Conservation (phyloP, 2,329 filamentous ascomycete species). For the Alternaria conjuncta region DNA sequence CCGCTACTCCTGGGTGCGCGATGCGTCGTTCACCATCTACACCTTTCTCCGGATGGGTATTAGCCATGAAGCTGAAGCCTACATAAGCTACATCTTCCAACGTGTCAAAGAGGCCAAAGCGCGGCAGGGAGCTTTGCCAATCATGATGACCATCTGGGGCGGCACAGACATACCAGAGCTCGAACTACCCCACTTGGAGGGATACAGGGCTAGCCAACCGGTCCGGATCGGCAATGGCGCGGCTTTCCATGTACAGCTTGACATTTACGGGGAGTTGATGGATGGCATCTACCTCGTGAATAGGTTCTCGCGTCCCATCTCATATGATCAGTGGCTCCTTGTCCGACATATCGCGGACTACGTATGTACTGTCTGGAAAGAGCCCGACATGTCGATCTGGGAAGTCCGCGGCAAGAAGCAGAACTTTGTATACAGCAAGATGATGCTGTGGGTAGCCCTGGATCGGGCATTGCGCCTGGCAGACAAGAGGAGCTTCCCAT, state of each 20-base stretch:
- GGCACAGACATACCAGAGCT: constrained; percentile 75
- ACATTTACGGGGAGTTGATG: constrained; percentile 81
- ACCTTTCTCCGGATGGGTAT: constrained; percentile 78
- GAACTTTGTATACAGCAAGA: constrained; percentile 80
- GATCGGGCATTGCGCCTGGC: constrained; percentile 75
- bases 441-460: constrained; percentile 84
- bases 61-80: constrained; percentile 75
- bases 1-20: constrained; percentile 78
- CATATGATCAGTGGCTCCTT: constrained; percentile 77
- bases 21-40: constrained; percentile 79
- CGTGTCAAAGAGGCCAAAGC: constrained; percentile 68
- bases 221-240: constrained; percentile 81
- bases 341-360: constrained; percentile 74
- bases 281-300: constrained; percentile 80
- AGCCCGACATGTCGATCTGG: constrained; percentile 82
- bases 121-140: constrained; percentile 69
- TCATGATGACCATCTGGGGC: constrained; percentile 78
- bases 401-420: constrained; percentile 78
- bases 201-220: constrained; percentile 72
- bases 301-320: constrained; percentile 76
- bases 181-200: constrained; percentile 73
- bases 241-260: constrained; percentile 76
- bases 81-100: constrained; percentile 79
- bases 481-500: constrained; percentile 78
- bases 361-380: constrained; percentile 69